Base-by-base conservation (phyloP, 2,329 filamentous ascomycete genomes). In the Botryotinia convoluta region DNA sequence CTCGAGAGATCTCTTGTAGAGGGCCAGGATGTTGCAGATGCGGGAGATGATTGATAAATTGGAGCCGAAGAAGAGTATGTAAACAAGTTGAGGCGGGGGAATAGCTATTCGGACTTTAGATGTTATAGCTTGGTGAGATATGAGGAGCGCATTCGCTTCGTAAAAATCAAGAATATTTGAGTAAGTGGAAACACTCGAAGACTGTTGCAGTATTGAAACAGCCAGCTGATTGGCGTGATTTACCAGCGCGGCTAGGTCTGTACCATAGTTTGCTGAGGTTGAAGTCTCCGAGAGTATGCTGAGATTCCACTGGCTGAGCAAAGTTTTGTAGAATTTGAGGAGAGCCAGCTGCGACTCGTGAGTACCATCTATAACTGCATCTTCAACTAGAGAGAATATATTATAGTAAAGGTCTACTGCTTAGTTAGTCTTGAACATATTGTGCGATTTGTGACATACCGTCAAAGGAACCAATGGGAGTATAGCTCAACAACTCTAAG, bases 1-100 rank as follows among this genome's bases (percentile, higher is more conserved):
- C 79, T 95, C 92, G 78, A 95, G 93, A 0, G 91, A 89, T 37
- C 85, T 85, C 81, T 96, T 96, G 84, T 94, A 95, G 61, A 83
- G 84, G 3, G 91, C 90, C 42, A 97, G 85, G 39, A 94, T 86
- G 67, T 86, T 86, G 79, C 90, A 93, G 48, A 94, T 86, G 9
- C 91, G 89, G 10, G 93, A 92, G 5, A 92, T 84, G 26, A 88
- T 88, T 29, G 87, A 86, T 22, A 90, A 84, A 3, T 89, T 92
- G 32, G 86, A 83, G 73, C 86, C 87, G 81, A 96, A 94, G 75
- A 90, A 85, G 57, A 96, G 84, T 16, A 86, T 86, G 82, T 96
- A 96, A 35, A 95, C 85, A 16, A 93, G 86, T 5, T 87, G 84
- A 2, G 90, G 85, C 0, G 91, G 86, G 0, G 93, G 93, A 32